Conservation (phyloP, 1,284 basidiomycete genomes). For the Sporisorium sorghi region DNA sequence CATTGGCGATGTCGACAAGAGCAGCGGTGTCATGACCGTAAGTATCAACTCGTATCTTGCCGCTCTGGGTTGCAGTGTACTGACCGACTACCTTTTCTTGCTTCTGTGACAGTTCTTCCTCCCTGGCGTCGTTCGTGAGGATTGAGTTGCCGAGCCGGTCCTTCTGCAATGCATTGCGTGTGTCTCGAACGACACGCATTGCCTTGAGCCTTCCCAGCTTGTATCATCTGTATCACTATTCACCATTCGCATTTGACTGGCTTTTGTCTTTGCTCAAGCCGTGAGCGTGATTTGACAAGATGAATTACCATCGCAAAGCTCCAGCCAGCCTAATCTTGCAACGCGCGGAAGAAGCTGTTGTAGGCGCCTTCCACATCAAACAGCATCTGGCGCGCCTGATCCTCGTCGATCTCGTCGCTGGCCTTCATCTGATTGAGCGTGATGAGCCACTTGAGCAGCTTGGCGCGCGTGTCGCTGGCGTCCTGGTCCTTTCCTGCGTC, state of each 20-base stretch:
- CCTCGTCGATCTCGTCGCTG: slow-evolving; percentile 93
- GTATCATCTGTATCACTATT: slow-evolving; percentile 14
- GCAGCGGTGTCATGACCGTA: slow-evolving; percentile 53
- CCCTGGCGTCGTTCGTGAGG: slow-evolving; percentile 50
- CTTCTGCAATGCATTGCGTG: slow-evolving; percentile 14
- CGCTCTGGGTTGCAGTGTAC: no score
- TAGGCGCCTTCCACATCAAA: slow-evolving; percentile 98
- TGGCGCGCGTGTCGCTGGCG: slow-evolving; percentile 92
- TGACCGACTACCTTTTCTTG: neutral
- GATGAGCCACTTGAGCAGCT: slow-evolving; percentile 95
- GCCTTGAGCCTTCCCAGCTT: neutral
- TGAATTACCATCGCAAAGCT: neutral
- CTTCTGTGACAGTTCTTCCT: slow-evolving; percentile 40
- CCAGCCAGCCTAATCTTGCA: slow-evolving; percentile 69
- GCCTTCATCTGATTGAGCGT: slow-evolving; percentile 96
- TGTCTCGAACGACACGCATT: slow-evolving; percentile 7
- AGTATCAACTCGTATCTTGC: no score
- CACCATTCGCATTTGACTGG: neutral
- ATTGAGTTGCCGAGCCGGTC: slow-evolving; percentile 11
- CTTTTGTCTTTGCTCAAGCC: neutral
- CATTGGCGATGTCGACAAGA: slow-evolving; percentile 61
- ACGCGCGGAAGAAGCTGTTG: slow-evolving; percentile 90
- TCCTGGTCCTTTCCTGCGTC: slow-evolving; percentile 78
- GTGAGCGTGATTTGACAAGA: neutral
- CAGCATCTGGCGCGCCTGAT: slow-evolving; percentile 92